Conservation (phyloP, 1,284 basidiomycete species). For the Fomitiporia mediterranea region DNA sequence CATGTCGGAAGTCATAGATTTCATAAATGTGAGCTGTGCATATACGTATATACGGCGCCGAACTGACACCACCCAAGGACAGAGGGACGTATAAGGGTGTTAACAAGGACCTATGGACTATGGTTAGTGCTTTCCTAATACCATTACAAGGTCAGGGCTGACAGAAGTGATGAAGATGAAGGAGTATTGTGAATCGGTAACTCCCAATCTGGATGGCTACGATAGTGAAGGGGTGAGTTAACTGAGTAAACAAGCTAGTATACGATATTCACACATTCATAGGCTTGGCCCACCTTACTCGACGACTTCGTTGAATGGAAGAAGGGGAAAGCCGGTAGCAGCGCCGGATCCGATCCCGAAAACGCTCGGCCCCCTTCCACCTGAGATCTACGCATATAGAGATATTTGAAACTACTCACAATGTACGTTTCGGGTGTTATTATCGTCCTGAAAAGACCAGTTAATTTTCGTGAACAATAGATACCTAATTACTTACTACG, state of each 20-base stretch:
- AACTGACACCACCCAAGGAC: conserved; percentile 38
- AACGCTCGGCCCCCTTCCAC: too few species aligned
- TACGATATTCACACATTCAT: conserved; percentile 15
- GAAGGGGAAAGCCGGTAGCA: conserved; percentile 27
- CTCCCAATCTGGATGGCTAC: conserved; percentile 55
- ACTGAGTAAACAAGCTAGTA: too few species aligned
- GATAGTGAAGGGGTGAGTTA: conserved; percentile 64
- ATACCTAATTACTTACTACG: too few species aligned
- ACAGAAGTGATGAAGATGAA: conserved; percentile 44
- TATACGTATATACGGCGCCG: neutral
- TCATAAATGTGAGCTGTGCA: conserved; percentile 50
- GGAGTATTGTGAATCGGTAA: conserved; percentile 66
- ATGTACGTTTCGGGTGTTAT: too few species aligned
- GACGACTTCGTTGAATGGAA: conserved; percentile 73
- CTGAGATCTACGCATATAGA: too few species aligned
- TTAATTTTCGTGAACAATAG: too few species aligned
- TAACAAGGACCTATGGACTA: conserved; percentile 80
- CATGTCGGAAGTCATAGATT: conserved; percentile 55
- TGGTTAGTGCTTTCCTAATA: conserved; percentile 47
- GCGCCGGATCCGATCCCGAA: neutral
- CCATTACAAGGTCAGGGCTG: conserved; percentile 11
- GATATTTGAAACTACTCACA: too few species aligned
- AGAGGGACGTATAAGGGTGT: conserved; percentile 62
- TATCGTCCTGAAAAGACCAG: too few species aligned
- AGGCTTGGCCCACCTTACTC: conserved; percentile 77